Percentiles rank a stretch among this genome's conserved stretches.
These are phyloP conservation scores for Oldenlandia corymbosa DNA, from an alignment of 257 asterid genomes.

Conservation along the genomic window DNA sequence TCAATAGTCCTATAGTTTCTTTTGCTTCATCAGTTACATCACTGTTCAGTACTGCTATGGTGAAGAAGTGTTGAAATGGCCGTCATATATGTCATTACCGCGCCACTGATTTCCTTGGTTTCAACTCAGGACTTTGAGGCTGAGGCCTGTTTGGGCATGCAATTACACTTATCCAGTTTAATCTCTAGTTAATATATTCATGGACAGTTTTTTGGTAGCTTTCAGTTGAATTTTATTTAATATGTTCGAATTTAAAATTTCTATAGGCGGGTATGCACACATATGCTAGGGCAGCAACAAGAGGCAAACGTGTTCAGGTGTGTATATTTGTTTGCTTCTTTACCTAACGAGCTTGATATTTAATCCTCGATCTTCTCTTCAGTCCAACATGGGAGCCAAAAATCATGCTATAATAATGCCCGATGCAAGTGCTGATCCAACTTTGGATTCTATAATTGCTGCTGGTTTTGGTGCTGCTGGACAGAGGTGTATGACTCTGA, in stretches of 20 bases:
- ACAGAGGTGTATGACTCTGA: slow-evolving; percentile 35
- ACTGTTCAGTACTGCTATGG: neutral
- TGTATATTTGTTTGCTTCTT: slow-evolving; percentile 6
- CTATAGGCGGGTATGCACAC: slow-evolving; percentile 34
- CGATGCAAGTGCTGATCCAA: slow-evolving; percentile 42
- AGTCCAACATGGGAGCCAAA: slow-evolving; percentile 43
- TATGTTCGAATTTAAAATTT: neutral
- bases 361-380: slow-evolving; percentile 2
- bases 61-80: neutral
- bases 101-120: too few relatives aligned
- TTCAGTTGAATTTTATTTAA: neutral
- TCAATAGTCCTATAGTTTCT: neutral
- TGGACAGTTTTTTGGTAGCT: neutral
- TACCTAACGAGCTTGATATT: neutral
- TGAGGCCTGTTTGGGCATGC: neutral
- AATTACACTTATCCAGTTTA: neutral
- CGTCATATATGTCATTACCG: neutral
- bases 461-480: slow-evolving; percentile 47
- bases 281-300: slow-evolving; percentile 41
- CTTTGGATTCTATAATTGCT: slow-evolving; percentile 37
- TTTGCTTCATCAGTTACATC: neutral
- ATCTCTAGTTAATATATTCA: neutral
- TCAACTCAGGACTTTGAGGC: too few relatives aligned
- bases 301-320: slow-evolving; percentile 45
- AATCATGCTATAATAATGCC: slow-evolving; percentile 40